Evolutionary conservation across 75 land plant species (phyloP).

Genomic region (Cryptomeria japonica): DNA sequence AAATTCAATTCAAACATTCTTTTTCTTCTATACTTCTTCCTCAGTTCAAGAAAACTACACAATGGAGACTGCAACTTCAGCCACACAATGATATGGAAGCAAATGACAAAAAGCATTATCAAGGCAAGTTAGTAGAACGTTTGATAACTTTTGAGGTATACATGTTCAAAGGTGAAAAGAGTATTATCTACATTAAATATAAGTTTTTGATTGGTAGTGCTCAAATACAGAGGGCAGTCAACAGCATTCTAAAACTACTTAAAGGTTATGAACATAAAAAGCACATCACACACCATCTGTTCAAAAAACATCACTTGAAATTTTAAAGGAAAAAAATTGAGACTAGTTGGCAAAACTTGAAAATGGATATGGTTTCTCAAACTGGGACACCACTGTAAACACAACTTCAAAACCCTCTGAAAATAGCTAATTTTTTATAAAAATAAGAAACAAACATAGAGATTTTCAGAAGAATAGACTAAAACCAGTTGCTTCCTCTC

Average conservation of each 20-base stretch:
- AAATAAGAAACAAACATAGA: neutral
- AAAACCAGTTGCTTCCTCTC: neutral
- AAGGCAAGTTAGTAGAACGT: neutral
- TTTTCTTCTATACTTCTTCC: neutral
- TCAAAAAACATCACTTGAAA: neutral
- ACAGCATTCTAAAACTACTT: neutral
- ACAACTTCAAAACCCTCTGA: neutral
- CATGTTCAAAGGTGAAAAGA: neutral
- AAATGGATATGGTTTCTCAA: neutral
- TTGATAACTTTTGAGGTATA: neutral
- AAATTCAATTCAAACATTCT: neutral
- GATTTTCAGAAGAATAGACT: neutral
- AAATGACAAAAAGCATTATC: neutral
- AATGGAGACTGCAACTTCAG: neutral
- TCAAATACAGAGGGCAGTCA: neutral
- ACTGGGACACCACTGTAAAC: neutral
- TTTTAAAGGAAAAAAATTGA: neutral
- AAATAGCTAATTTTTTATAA: neutral
- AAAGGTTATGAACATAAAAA: neutral
- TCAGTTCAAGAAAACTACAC: neutral
- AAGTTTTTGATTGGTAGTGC: neutral
- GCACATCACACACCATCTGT: neutral
- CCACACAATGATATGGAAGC: neutral
- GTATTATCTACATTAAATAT: neutral
- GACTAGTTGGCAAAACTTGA: neutral